These are phyloP conservation scores for Pholiota molesta DNA, from an alignment of 768 basidiomycete species.

Conservation along the genomic window DNA sequence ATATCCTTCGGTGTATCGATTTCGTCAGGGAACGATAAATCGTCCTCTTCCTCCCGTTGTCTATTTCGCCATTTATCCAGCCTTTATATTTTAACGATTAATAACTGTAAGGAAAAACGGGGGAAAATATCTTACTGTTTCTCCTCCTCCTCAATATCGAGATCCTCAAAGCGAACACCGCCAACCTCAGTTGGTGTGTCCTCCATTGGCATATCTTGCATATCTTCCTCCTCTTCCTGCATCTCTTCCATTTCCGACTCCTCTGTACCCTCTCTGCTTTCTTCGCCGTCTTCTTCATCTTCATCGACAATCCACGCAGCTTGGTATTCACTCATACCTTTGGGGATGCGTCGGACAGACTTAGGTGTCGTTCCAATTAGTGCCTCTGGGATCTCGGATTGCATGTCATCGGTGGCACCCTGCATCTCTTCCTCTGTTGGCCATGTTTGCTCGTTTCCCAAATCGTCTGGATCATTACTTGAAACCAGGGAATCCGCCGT, in stretches of 20 bases:
- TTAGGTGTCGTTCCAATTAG: conserved; percentile 76
- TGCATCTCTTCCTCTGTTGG: conserved; percentile 96
- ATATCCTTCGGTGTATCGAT: conserved; percentile 91
- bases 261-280: conserved; percentile 38
- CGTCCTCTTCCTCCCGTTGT: conserved; percentile 76
- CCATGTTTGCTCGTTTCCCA: conserved; percentile 98
- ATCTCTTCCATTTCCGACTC: conserved; percentile 36
- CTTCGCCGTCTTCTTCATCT: conserved; percentile 49
- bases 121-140: conserved; percentile 68
- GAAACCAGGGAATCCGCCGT: conserved; percentile 87
- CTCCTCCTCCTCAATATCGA: conserved; percentile 84
- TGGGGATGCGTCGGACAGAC: conserved; percentile 81
- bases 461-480: conserved; percentile 84
- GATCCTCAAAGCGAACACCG: conserved; percentile 69
- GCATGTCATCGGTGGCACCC: conserved; percentile 31
- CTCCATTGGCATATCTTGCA: conserved; percentile 59
- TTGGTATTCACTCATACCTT: conserved; percentile 96
- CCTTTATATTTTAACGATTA: conserved; percentile 36
- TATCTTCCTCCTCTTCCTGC: conserved; percentile 63
- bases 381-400: conserved; percentile 62
- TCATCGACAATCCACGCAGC: conserved; percentile 96
- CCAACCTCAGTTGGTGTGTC: conserved; percentile 62
- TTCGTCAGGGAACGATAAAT: conserved; percentile 93
- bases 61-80: conserved; percentile 70
- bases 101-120: not conserved